phyloP scores from a whole-genome alignment of 2,329 filamentous ascomycete genomes.

The Akanthomyces lecanii region DNA sequence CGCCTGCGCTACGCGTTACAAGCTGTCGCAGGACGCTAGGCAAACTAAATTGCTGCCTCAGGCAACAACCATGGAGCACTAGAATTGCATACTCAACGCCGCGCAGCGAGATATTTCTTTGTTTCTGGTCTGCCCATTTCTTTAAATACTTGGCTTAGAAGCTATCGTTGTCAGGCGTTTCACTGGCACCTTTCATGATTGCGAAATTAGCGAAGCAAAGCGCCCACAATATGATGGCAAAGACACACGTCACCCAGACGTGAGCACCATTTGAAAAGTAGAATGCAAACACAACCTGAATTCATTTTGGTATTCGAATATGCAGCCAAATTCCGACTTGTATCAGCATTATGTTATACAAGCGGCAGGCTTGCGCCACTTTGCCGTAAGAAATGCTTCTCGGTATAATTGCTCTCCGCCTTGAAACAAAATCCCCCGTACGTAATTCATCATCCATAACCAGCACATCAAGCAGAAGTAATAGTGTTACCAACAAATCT shows the following conservation, averaged over 20 bases:
- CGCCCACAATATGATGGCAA: too few relatives aligned
- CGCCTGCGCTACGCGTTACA: conserved; percentile 11
- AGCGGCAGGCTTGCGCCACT: conserved; percentile 16
- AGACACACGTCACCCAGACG: neutral
- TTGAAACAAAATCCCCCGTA: conserved; percentile 12
- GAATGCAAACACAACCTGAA: conserved; percentile 10
- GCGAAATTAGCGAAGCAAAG: neutral
- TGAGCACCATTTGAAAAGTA: neutral
- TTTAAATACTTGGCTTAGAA: too few relatives aligned
- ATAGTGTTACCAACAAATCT: conserved; percentile 7
- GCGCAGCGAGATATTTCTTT: neutral
- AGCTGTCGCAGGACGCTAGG: neutral
- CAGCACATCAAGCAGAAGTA: conserved; percentile 13
- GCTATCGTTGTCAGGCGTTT: too few relatives aligned
- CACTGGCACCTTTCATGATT: neutral
- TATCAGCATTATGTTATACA: conserved; percentile 13
- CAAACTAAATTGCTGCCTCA: conserved; percentile 17
- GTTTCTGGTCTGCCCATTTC: neutral
- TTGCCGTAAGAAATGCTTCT: conserved; percentile 14
- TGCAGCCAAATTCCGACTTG: conserved; percentile 17
- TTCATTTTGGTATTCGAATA: conserved; percentile 18
- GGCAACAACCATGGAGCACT: conserved; percentile 7
- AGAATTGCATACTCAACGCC: too few relatives aligned
- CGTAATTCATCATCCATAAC: conserved; percentile 18
- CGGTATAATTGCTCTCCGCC: conserved; percentile 17